phyloP scores from a whole-genome alignment of 345 rosid genomes.

The Eucalyptus caleyi region DNA sequence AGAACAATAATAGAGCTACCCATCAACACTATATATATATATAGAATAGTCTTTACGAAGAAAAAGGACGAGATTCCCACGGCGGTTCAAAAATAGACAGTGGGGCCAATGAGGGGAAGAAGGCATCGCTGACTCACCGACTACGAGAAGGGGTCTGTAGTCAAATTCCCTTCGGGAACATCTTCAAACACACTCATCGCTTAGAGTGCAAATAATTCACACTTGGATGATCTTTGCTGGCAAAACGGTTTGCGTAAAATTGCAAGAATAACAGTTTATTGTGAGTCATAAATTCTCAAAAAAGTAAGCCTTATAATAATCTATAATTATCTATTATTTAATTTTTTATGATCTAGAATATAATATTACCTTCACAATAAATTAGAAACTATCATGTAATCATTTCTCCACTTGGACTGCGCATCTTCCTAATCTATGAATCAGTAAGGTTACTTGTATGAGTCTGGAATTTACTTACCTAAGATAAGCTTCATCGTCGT shows the following conservation, averaged over 20 bases:
- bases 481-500: no score
- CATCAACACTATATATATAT: not conserved
- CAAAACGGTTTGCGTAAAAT: no score
- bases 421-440: not conserved
- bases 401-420: no score
- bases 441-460: not conserved
- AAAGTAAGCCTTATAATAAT: accelerated
- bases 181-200: not conserved
- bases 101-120: not conserved
- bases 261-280: accelerated
- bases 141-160: not conserved
- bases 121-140: not conserved
- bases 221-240: no score
- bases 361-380: no score
- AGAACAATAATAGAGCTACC: not conserved
- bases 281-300: no score
- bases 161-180: not conserved
- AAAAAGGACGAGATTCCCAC: no score
- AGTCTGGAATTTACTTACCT: not conserved
- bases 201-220: no score
- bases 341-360: no score
- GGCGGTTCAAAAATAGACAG: not conserved
- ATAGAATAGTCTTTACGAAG: no score
- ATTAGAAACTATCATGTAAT: no score
- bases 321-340: no score